These are phyloP conservation scores for Rhinocladiella similis DNA, from an alignment of 2,329 filamentous ascomycete species.

Conservation along the genomic window DNA sequence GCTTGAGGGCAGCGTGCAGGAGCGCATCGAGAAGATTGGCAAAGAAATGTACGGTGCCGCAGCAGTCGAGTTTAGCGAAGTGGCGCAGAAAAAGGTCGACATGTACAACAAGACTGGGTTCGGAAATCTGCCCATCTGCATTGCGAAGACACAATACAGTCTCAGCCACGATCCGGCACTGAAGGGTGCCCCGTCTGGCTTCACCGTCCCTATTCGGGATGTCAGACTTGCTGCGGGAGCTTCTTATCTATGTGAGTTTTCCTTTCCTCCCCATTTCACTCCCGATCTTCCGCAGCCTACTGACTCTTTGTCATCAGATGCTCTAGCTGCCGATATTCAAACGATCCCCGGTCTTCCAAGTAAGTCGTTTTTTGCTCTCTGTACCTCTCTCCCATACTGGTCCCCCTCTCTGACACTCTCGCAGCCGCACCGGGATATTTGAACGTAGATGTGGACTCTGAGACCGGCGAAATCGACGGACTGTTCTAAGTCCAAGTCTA, in stretches of 20 bases:
- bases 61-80: constrained; percentile 86
- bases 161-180: constrained; percentile 88
- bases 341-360: constrained; percentile 92
- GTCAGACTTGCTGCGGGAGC: constrained; percentile 92
- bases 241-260: constrained; percentile 76
- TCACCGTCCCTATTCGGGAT: constrained; percentile 91
- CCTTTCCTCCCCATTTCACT: neutral
- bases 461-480: constrained; percentile 83
- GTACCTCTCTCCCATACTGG: neutral
- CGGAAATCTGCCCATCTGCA: constrained; percentile 88
- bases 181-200: constrained; percentile 93
- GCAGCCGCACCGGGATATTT: constrained; percentile 82
- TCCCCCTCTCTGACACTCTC: neutral
- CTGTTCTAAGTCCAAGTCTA: constrained; percentile 64
- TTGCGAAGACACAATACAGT: constrained; percentile 98
- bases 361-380: neutral
- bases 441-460: constrained; percentile 80
- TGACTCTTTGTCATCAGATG: neutral
- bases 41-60: constrained; percentile 92
- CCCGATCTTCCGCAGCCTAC: neutral
- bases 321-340: constrained; percentile 66
- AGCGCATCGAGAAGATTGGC: constrained; percentile 87
- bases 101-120: constrained; percentile 91
- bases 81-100: constrained; percentile 94
- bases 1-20: constrained; percentile 75